These are phyloP conservation scores for Aurantiochytrium sp. DNA, from an alignment of 108 stramenopile species.

Conservation along the genomic window DNA sequence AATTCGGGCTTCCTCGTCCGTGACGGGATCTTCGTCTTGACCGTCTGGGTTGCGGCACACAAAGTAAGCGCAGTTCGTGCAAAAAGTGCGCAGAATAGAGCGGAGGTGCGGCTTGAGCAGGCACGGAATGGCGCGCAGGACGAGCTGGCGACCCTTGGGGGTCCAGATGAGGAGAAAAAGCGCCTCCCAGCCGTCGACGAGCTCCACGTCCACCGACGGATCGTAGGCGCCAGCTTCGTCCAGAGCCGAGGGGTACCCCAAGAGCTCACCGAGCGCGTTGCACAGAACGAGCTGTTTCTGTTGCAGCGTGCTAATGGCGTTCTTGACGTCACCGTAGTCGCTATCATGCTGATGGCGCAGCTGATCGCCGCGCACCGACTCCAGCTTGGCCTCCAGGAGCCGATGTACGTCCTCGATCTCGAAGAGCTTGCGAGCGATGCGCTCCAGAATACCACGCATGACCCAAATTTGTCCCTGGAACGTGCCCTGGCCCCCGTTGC, in stretches of 20 bases:
- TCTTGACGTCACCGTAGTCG: not conserved
- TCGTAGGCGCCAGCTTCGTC: constrained; percentile 6
- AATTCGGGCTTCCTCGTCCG: not conserved
- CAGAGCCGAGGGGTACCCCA: not conserved
- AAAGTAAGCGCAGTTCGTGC: constrained; percentile 16
- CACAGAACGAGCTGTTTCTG: not conserved
- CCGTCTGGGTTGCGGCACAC: constrained; percentile 17
- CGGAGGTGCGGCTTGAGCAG: constrained; percentile 9
- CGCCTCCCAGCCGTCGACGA: constrained; percentile 1
- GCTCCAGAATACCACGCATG: not conserved
- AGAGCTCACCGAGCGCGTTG: not conserved
- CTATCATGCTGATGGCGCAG: not conserved
- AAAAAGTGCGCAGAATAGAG: not conserved
- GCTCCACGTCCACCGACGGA: not conserved
- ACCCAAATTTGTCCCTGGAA: constrained; percentile 2
- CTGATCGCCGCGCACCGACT: not conserved
- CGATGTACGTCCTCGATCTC: constrained; percentile 1
- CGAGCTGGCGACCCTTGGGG: constrained; percentile 11
- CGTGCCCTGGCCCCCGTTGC: not conserved
- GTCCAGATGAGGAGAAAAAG: constrained; percentile 7
- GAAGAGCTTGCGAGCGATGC: not conserved
- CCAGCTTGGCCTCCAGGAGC: not conserved
- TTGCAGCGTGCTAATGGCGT: not conserved
- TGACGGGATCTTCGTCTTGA: not conserved
- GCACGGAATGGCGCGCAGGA: not conserved